Evolutionary conservation across 1,284 basidiomycete species (phyloP).

Genomic region (Ceratobasidium sp.): DNA sequence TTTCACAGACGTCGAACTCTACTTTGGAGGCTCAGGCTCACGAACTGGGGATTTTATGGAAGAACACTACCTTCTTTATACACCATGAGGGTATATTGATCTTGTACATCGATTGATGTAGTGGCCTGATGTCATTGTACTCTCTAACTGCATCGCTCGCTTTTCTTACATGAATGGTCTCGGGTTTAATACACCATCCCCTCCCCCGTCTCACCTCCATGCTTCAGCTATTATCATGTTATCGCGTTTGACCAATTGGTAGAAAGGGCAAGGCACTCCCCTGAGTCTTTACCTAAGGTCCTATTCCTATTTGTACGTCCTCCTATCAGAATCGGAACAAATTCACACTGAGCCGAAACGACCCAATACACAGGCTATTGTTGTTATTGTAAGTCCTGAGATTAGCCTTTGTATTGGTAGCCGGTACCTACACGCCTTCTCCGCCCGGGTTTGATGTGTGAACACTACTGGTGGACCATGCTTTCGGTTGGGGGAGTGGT

Average conservation of each 20-base stretch:
- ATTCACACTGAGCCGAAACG: background rate
- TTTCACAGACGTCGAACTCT: slow-evolving; percentile 18
- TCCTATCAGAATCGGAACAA: background rate
- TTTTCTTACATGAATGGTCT: slow-evolving; percentile 15
- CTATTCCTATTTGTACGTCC: slow-evolving; percentile 33
- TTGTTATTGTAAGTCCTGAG: slow-evolving; percentile 20
- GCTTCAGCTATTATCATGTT: slow-evolving; percentile 23
- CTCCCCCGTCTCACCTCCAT: slow-evolving; percentile 4
- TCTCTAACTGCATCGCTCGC: slow-evolving; percentile 22
- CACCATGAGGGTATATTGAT: slow-evolving; percentile 22
- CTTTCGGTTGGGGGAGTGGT: too few relatives aligned
- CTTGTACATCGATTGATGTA: background rate
- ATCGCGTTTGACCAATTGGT: slow-evolving; percentile 36
- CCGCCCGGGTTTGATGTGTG: background rate
- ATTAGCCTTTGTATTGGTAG: background rate
- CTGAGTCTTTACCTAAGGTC: slow-evolving; percentile 29
- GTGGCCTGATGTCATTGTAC: background rate
- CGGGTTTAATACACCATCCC: background rate
- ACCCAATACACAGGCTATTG: slow-evolving; percentile 31
- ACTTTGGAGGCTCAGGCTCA: slow-evolving; percentile 24
- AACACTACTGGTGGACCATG: slow-evolving; percentile 27
- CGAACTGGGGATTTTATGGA: slow-evolving; percentile 31
- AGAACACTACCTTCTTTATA: slow-evolving; percentile 15
- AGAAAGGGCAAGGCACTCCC: slow-evolving; percentile 29
- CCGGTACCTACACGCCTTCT: background rate